Percentiles rank a stretch among this genome's conserved stretches.
Conservation (phyloP, 768 basidiomycete species). For the Boletales sp. region DNA sequence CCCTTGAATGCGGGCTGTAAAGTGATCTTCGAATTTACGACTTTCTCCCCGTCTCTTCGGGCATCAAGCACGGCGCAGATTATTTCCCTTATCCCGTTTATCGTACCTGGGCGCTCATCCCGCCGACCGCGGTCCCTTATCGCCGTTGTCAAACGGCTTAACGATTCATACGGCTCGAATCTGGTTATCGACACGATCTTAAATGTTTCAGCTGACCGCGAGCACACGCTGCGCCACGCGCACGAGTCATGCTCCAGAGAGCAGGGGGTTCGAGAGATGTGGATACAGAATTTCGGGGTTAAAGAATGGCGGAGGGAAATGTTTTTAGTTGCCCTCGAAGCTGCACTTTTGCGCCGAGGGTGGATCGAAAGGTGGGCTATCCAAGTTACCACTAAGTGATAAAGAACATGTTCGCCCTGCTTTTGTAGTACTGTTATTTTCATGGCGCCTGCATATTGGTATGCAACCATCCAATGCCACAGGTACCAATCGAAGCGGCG, state of each 20-base stretch:
- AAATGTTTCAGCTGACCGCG: constrained; percentile 39
- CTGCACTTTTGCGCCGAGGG: constrained; percentile 43
- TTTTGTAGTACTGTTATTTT: too few relatives aligned
- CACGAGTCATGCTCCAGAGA: constrained; percentile 8
- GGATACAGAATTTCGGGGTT: constrained; percentile 24
- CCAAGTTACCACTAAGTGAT: constrained; percentile 16
- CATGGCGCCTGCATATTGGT: too few relatives aligned
- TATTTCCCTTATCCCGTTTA: constrained; percentile 44
- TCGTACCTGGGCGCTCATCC: constrained; percentile 28
- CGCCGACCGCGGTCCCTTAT: constrained; percentile 38
- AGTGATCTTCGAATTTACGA: constrained; percentile 34
- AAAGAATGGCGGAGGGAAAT: constrained; percentile 45
- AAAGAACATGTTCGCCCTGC: too few relatives aligned
- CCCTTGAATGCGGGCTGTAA: constrained; percentile 16
- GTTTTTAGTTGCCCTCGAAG: constrained; percentile 51
- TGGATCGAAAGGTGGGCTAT: constrained; percentile 46
- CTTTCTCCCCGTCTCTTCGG: constrained; percentile 35
- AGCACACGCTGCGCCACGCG: constrained; percentile 6
- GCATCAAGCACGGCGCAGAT: constrained; percentile 36
- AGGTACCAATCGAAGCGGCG: too few relatives aligned
- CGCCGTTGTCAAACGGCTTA: constrained; percentile 36
- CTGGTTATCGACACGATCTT: constrained; percentile 33
- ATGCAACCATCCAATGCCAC: too few relatives aligned
- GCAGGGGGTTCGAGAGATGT: constrained; percentile 10
- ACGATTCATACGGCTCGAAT: constrained; percentile 18